Base-by-base conservation (phyloP, 2,329 filamentous ascomycete species). In the Chaetothyriales sp. region DNA sequence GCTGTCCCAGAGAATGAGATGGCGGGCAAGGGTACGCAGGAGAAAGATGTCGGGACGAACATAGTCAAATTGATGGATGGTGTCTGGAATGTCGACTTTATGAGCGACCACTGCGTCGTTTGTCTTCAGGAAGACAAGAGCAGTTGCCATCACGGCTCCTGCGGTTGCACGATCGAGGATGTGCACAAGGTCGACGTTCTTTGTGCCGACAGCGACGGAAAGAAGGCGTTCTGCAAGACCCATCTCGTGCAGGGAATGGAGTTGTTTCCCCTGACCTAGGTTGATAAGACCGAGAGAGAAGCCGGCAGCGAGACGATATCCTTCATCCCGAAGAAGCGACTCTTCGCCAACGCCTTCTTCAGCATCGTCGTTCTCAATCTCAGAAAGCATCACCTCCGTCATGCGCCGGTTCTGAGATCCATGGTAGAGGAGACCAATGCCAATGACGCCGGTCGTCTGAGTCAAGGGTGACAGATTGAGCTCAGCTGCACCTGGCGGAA, bases 301-400 rank as follows among this genome's bases (percentile, higher is more conserved):
- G 0, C 92, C 93, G 18, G 93, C 89, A 7, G 92, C 89, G 36
- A 98, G 75, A 43, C 93, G 81, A 66, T 98, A 98, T n/a, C 89
- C 89, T 69, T 98, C 92, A 62, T 93, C 90, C 20, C 90, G 81
- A 47, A 96, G 69, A 19, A 81, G 81, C 60, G 95, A 86, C 51
- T 89, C 84, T 6, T 75, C 72, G 49, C 72, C 67, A 22, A 74
- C 73, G 4, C 73, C 72, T 53, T 95, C 89, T 49, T 90, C 84
- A 39, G 85, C 77, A 22, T 92, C 87, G 48, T 87, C 76, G 55
- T 89, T 84, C 64, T 95, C 88, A 54, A 98, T 92, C 65, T 98
- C 92, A 0, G 90, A 96, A 48, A 98, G 79, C 87, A 98, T 95
- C 18, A 96, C 87, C 65, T 98, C 92, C 63, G 88, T 96, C 92